Percentiles rank a stretch among this genome's conserved stretches.
phyloP scores from a whole-genome alignment of 2,329 filamentous ascomycete species.

The Aspergillus cejpii region DNA sequence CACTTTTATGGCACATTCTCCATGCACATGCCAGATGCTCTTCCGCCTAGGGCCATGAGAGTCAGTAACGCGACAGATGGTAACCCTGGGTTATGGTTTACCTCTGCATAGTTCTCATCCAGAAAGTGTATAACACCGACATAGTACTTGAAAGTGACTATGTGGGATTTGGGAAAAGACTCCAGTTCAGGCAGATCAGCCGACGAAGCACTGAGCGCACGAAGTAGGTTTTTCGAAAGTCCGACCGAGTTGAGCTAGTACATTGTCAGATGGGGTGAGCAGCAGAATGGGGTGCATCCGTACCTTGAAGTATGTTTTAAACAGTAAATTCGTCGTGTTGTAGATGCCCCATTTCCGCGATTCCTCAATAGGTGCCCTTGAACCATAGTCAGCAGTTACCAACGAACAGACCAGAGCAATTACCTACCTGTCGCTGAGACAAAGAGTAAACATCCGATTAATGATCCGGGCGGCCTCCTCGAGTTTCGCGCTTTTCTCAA shows the following conservation, averaged over 20 bases:
- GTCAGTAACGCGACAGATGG: conserved; percentile 5
- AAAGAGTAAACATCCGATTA: conserved; percentile 86
- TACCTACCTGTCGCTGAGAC: conserved; percentile 75
- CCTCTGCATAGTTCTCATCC: conserved; percentile 83
- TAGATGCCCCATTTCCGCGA: conserved; percentile 98
- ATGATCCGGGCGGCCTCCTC: conserved; percentile 86
- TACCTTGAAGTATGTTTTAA: conserved; percentile 95
- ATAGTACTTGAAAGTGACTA: conserved; percentile 95
- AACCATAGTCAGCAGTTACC: conserved; percentile 11
- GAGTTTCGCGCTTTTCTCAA: conserved; percentile 73
- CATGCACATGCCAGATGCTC: conserved; percentile 73
- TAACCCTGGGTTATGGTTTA: conserved; percentile 32
- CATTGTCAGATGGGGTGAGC: conserved; percentile 6
- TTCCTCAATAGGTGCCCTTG: conserved; percentile 70
- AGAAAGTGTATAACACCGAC: conserved; percentile 88
- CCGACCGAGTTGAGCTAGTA: conserved; percentile 70
- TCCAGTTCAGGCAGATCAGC: conserved; percentile 75
- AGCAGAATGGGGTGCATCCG: background rate
- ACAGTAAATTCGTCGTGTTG: conserved; percentile 85
- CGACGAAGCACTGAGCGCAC: conserved; percentile 67
- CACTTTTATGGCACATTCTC: conserved; percentile 67
- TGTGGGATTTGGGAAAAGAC: conserved; percentile 78
- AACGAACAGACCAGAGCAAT: background rate
- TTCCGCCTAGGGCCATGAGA: conserved; percentile 55
- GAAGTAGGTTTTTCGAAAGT: conserved; percentile 84